Conservation (phyloP, 176 grass and related monocot species). For the Lolium perenne region DNA sequence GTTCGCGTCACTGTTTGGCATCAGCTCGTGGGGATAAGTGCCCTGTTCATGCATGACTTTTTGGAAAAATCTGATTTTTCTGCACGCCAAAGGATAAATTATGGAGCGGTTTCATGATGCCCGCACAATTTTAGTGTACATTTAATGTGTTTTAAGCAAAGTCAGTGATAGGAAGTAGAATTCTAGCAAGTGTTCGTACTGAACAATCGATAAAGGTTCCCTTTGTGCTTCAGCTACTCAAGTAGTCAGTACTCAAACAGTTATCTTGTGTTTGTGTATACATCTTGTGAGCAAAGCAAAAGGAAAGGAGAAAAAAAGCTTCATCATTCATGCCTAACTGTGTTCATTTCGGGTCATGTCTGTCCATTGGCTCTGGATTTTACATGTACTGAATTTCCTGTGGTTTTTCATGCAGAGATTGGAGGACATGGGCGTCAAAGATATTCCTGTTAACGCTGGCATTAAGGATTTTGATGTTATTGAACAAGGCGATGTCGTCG, state of each 20-base stretch:
- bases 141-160: not conserved
- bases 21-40: not conserved
- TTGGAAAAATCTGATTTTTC: not conserved
- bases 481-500: constrained; percentile 80
- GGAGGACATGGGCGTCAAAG: constrained; percentile 77
- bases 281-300: not conserved
- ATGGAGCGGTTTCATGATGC: not conserved
- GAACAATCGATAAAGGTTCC: not conserved
- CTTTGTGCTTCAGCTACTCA: not conserved
- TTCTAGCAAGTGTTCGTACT: not conserved
- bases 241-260: not conserved
- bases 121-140: not conserved
- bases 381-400: constrained; percentile 7
- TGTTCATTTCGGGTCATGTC: not conserved
- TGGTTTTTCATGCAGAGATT: constrained; percentile 61
- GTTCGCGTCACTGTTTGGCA: not conserved
- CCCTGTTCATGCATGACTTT: not conserved
- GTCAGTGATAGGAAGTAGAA: not conserved
- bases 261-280: not conserved
- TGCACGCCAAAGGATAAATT: not conserved
- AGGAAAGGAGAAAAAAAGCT: not conserved
- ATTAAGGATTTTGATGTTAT: constrained; percentile 77
- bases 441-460: constrained; percentile 69
- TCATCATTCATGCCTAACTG: not conserved
- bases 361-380: not conserved